phyloP scores from a whole-genome alignment of 176 grass and related monocot species.

The Luzula sylvatica region DNA sequence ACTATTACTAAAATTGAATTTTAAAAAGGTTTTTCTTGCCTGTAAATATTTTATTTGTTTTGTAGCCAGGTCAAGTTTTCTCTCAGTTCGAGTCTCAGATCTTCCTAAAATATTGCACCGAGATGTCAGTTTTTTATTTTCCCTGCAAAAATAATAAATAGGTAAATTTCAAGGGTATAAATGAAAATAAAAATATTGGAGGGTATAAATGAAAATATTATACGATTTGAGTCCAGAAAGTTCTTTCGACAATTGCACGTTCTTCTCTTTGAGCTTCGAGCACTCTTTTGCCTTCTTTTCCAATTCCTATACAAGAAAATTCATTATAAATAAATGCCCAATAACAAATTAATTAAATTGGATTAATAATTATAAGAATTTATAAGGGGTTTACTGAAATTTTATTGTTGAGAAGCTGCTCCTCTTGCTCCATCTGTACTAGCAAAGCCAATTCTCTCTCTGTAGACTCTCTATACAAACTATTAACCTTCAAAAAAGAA shows the following conservation, averaged over 20 bases:
- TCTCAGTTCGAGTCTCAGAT: conserved; percentile 17
- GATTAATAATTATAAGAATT: background rate
- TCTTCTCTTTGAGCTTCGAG: conserved; percentile 59
- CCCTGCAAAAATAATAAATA: conserved; percentile 11
- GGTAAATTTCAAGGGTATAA: too few relatives aligned
- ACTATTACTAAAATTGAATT: too few relatives aligned
- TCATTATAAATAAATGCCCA: conserved; percentile 5
- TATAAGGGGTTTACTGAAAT: conserved; percentile 29
- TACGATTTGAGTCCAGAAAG: conserved; percentile 75
- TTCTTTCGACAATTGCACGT: conserved; percentile 57
- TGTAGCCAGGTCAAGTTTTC: conserved; percentile 12
- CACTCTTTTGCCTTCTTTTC: conserved; percentile 55
- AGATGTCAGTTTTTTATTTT: conserved; percentile 18
- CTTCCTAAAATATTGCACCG: conserved; percentile 18
- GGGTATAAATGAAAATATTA: conserved; percentile 2
- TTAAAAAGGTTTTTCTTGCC: too few relatives aligned
- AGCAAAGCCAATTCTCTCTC: conserved; percentile 21
- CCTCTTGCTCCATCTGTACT: conserved; percentile 40
- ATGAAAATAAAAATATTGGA: too few relatives aligned
- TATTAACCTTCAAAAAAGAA: conserved; percentile 17
- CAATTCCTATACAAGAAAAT: conserved; percentile 45
- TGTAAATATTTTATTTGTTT: background rate
- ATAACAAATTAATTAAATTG: background rate
- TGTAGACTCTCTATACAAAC: conserved; percentile 43
- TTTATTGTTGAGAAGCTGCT: conserved; percentile 43